These are phyloP conservation scores for Aspergillus cejpii DNA, from an alignment of 2,329 filamentous ascomycete species.

Conservation along the genomic window DNA sequence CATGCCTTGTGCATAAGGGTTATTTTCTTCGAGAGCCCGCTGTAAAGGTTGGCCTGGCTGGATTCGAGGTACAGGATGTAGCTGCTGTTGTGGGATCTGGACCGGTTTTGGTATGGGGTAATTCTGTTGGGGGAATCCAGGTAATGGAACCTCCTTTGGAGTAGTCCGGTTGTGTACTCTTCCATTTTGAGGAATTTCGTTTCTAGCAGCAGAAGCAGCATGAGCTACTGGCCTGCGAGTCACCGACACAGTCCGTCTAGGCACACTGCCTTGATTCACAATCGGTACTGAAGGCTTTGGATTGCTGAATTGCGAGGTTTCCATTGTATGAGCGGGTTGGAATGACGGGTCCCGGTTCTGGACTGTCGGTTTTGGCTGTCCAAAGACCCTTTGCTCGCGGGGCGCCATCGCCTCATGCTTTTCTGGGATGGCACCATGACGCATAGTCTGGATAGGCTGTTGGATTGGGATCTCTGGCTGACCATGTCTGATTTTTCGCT, in stretches of 20 bases:
- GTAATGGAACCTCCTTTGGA: neutral
- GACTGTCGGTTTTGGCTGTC: neutral
- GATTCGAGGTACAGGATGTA: neutral
- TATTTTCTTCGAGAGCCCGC: slow-evolving; percentile 2
- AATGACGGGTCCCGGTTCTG: slow-evolving; percentile 11
- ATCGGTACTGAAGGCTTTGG: slow-evolving; percentile 1
- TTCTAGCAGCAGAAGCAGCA: slow-evolving; percentile 2
- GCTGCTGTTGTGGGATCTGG: neutral
- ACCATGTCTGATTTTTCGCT: neutral
- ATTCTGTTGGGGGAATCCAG: neutral
- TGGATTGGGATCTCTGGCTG: neutral
- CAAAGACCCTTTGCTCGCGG: neutral
- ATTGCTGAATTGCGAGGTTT: slow-evolving; percentile 19
- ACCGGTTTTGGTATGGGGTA: neutral
- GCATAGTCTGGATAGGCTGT: neutral
- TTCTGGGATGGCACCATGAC: neutral
- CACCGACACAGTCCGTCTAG: slow-evolving; percentile 25
- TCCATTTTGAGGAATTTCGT: slow-evolving; percentile 4
- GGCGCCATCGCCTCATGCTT: neutral
- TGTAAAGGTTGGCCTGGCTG: slow-evolving; percentile 1
- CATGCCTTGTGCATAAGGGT: neutral
- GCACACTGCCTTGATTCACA: slow-evolving; percentile 16
- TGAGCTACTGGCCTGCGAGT: slow-evolving; percentile 10
- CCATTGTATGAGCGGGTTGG: slow-evolving; percentile 17
- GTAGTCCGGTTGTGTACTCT: too few relatives aligned